A percentile compares a stretch with the other conserved stretches of the same genome.
Evolutionary conservation across 192 early-diverging fungal genomes (phyloP).

Genomic region (Coemansia sp.): DNA sequence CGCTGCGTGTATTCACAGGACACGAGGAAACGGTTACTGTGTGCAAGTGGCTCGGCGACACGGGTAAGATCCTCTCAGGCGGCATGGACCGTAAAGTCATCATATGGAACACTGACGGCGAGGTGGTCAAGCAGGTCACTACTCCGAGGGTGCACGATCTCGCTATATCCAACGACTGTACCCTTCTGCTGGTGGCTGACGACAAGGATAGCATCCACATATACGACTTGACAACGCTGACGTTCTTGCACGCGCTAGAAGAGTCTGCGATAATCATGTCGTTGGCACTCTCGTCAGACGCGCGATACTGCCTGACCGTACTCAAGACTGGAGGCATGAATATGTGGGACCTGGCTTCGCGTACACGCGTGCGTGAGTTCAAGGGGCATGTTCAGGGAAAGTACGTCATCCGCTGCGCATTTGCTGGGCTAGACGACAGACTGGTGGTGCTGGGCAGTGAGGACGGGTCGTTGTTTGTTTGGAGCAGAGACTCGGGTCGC

Average conservation of each 20-base stretch:
- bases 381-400: slow-evolving; percentile 70
- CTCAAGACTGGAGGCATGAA: slow-evolving; percentile 69
- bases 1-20: slow-evolving; percentile 57
- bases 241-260: slow-evolving; percentile 42
- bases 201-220: slow-evolving; percentile 40
- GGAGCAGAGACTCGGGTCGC: slow-evolving; percentile 42
- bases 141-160: slow-evolving; percentile 53
- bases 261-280: slow-evolving; percentile 60
- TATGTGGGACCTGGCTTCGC: slow-evolving; percentile 79
- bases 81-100: slow-evolving; percentile 68
- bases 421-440: slow-evolving; percentile 79
- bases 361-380: slow-evolving; percentile 70
- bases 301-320: slow-evolving; percentile 52
- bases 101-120: slow-evolving; percentile 45
- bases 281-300: slow-evolving; percentile 62
- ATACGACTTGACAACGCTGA: slow-evolving; percentile 48
- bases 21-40: slow-evolving; percentile 79
- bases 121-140: slow-evolving; percentile 35
- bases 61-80: slow-evolving; percentile 79
- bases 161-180: slow-evolving; percentile 28
- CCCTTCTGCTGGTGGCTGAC: slow-evolving; percentile 45
- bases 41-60: slow-evolving; percentile 87
- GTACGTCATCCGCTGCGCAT: slow-evolving; percentile 88
- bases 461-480: slow-evolving; percentile 52
- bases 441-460: slow-evolving; percentile 94